Conservation (phyloP, 106 monocot genomes). For the Dioscorea zingiberensis region DNA sequence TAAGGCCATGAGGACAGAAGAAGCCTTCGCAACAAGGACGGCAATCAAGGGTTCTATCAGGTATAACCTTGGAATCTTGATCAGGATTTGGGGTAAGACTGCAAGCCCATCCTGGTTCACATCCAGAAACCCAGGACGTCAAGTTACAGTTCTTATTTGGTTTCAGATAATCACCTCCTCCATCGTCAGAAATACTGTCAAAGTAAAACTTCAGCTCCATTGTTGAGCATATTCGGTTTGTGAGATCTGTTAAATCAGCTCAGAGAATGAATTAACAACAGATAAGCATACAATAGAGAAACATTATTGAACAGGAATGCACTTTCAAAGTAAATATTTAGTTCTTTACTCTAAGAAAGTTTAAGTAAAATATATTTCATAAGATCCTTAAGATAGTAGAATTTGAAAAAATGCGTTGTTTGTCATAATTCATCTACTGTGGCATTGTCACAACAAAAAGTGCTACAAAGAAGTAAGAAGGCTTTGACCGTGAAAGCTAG, state of each 20-base stretch:
- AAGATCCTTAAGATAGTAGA: not conserved
- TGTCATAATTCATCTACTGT: not conserved
- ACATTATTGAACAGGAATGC: too few species aligned
- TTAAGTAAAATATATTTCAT: not conserved
- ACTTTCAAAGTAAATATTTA: too few species aligned
- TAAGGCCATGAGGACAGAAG: conserved; percentile 69
- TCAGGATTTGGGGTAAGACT: conserved; percentile 11
- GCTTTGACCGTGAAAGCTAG: too few species aligned
- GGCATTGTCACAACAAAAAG: too few species aligned
- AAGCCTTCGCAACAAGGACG: conserved; percentile 62
- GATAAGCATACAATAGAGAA: not conserved
- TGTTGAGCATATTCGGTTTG: conserved; percentile 30
- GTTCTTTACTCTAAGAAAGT: too few species aligned
- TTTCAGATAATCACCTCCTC: conserved; percentile 13
- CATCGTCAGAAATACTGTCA: conserved; percentile 23
- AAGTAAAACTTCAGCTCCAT: conserved; percentile 46
- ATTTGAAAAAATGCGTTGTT: not conserved
- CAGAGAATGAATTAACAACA: not conserved
- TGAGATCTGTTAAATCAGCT: conserved; percentile 22
- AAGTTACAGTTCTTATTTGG: conserved; percentile 61
- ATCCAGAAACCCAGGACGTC: conserved; percentile 53
- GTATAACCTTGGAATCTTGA: conserved; percentile 6
- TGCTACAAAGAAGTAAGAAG: too few species aligned
- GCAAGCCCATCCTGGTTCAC: conserved; percentile 80
- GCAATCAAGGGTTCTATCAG: conserved; percentile 28